phyloP scores from a whole-genome alignment of 2,329 filamentous ascomycete species.

The Scopulariopsis brevicaulis region DNA sequence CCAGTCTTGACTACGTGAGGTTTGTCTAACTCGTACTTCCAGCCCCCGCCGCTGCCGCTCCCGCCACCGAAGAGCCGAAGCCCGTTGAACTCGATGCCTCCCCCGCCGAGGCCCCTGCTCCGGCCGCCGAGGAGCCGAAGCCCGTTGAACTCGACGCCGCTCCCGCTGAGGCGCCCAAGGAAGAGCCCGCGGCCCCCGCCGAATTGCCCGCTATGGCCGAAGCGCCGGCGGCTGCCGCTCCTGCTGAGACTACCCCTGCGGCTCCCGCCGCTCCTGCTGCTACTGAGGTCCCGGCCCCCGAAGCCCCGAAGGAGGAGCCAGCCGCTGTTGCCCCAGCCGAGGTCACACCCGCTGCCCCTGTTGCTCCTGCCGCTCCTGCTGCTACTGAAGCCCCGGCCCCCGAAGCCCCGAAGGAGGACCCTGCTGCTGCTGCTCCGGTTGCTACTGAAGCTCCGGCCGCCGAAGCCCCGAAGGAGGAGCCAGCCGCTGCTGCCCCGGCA shows the following conservation, averaged over 20 bases:
- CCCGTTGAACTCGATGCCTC: slow-evolving; percentile 8
- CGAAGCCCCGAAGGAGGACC: too few species aligned
- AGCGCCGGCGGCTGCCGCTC: slow-evolving; percentile 12
- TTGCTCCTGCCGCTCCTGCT: slow-evolving; percentile 2
- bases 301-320: slow-evolving; percentile 11
- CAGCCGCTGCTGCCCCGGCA: too few species aligned
- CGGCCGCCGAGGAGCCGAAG: slow-evolving; percentile 13
- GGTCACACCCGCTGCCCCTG: slow-evolving; percentile 9
- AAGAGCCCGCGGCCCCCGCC: slow-evolving; percentile 8
- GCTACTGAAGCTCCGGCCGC: too few species aligned
- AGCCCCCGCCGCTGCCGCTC: slow-evolving; percentile 8
- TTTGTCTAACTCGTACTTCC: neutral
- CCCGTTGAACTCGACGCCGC: slow-evolving; percentile 8
- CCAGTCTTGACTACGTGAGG: neutral
- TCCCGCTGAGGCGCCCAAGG: slow-evolving; percentile 10
- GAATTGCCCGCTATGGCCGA: slow-evolving; percentile 5
- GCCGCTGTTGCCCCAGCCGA: slow-evolving; percentile 1
- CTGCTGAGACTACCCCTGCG: slow-evolving; percentile 9
- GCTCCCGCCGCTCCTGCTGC: slow-evolving; percentile 7
- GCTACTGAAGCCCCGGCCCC: too few species aligned
- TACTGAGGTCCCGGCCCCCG: slow-evolving; percentile 10
- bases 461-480: too few species aligned
- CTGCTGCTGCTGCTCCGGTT: too few species aligned
- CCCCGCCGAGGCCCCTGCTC: slow-evolving; percentile 10
- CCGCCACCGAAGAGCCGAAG: slow-evolving; percentile 13